Base-by-base conservation (phyloP, 1,139 yeast species). In the Lodderomyces jiufengensis region DNA sequence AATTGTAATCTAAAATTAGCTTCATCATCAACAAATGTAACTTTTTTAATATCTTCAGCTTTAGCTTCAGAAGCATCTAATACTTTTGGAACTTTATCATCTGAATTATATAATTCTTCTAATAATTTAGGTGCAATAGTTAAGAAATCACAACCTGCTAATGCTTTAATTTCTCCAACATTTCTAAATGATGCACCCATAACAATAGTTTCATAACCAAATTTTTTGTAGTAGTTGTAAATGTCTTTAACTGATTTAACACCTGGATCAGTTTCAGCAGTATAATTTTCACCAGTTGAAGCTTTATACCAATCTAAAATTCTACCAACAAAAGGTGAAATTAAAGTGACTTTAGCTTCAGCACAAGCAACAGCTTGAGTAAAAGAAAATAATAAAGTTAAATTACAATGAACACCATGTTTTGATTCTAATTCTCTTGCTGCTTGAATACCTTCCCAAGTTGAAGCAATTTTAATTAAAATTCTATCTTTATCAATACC, bases 141-240 rank as follows among this genome's bases (percentile, higher is more conserved):
- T 71, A 92, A 77, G 79, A 70, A 94, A 66, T 92, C 99, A 61
- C 87, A 84, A 66, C 98, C 99, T 47, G 98, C 97, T 56, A 92
- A 78, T 52, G 95, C 95, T 70, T 83, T 84, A 71, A 92, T 88
- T 74, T 92, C 98, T 51, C 94, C 97, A 49, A 76, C 70, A 77
- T 90, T 94, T 82, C 99, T 90, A 90, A 92, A 92, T 42, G 97
- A 90, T 46, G 99, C 99, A 69, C 98, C 99, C 98, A 92, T 92
- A 59, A 92, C 98, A 63, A 92, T 90, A 67, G 98, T 92, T 58
- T 92, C 76, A 81, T 92, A 92, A 52, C 83, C 94, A 68, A 66
- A 87, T 76, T 92, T 92, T 82, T 92, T 92, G 85, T 92, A 92
- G 83, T 92, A 92, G 84, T 90, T 85, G 86, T 65, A 92, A 66